These are phyloP conservation scores for Ramalina intermedia DNA, from an alignment of 495 filamentous ascomycete species.

Conservation along the genomic window DNA sequence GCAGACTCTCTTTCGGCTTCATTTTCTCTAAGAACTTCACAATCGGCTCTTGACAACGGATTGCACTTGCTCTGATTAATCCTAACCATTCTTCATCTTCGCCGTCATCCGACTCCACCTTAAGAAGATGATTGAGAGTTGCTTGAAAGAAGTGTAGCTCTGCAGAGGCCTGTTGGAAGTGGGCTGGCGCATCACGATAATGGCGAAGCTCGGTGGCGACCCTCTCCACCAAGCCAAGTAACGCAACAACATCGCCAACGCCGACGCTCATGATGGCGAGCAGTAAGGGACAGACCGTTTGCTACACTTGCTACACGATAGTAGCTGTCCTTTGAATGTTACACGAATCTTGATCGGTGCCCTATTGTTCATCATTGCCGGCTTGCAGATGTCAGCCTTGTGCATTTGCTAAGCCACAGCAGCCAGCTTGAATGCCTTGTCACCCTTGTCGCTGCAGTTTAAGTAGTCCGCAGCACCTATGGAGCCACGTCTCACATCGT, in stretches of 20 bases:
- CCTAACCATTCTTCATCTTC: not conserved
- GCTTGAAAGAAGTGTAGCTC: conserved; percentile 7
- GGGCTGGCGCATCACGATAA: conserved; percentile 9
- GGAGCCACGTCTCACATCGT: no score
- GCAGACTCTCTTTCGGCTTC: conserved; percentile 4
- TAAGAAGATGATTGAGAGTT: not conserved
- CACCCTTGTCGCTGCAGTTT: no score
- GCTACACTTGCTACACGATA: no score
- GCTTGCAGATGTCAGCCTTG: no score
- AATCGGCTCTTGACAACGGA: not conserved
- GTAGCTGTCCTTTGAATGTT: not conserved
- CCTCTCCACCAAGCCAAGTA: conserved; percentile 8
- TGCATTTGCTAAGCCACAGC: no score
- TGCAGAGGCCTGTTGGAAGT: conserved; percentile 9
- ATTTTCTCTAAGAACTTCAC: conserved; percentile 7
- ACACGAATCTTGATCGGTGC: no score
- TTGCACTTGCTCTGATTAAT: not conserved
- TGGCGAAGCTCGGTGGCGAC: conserved; percentile 8
- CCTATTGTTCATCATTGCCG: no score
- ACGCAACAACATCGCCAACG: conserved; percentile 9
- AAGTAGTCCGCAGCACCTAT: no score
- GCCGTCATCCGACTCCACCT: not conserved
- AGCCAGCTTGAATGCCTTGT: no score
- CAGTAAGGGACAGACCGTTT: no score
- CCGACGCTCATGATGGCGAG: not conserved